Evolutionary conservation across 768 basidiomycete species (phyloP).

Genomic region (Rhodotorula toruloides): DNA sequence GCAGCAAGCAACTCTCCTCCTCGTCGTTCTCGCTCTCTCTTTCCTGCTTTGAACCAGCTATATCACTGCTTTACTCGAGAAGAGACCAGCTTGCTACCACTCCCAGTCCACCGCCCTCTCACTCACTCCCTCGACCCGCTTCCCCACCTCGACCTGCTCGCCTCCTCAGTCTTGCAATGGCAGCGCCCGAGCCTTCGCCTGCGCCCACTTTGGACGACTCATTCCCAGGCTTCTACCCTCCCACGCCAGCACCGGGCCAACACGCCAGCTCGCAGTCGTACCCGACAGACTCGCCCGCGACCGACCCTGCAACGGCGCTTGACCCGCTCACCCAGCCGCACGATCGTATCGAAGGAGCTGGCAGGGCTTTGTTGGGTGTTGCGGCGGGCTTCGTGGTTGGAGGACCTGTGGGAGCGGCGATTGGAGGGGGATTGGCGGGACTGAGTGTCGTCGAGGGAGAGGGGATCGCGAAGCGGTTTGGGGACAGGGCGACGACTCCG

Average conservation of each 20-base stretch:
- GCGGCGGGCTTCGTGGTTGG: constrained; percentile 13
- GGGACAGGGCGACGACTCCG: neutral
- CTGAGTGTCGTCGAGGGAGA: constrained; percentile 1
- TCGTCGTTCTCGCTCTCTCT: too few species aligned
- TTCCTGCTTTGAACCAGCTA: too few species aligned
- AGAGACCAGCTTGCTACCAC: too few species aligned
- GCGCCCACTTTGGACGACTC: constrained; percentile 8
- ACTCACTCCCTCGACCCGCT: neutral
- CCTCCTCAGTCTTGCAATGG: neutral
- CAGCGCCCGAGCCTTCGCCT: constrained; percentile 18
- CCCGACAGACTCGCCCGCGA: neutral
- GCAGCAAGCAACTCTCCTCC: too few species aligned
- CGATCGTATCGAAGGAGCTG: neutral
- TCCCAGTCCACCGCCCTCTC: too few species aligned
- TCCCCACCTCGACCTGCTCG: neutral
- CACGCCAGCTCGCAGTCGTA: neutral
- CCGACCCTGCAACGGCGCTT: neutral
- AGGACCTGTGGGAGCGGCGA: neutral
- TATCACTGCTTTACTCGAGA: too few species aligned
- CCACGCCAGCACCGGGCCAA: constrained; percentile 12
- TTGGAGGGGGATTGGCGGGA: neutral
- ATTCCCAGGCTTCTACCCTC: constrained; percentile 12
- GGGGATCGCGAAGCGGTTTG: neutral
- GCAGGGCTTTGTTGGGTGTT: neutral
- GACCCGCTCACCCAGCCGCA: neutral